phyloP scores from a whole-genome alignment of 2,329 filamentous ascomycete species.

The Verticillium nonalfalfae region DNA sequence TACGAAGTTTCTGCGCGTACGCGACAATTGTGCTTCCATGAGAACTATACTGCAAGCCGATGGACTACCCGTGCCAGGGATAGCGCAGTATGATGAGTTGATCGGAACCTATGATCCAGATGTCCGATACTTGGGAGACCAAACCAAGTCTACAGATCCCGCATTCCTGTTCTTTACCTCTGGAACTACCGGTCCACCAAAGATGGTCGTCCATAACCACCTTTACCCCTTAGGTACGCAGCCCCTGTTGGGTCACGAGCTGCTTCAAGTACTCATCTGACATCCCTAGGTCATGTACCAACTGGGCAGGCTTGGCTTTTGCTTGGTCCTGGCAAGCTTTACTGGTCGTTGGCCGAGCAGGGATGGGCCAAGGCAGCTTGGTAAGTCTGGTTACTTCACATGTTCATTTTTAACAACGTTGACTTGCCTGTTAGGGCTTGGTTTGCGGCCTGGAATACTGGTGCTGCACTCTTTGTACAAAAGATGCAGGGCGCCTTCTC shows the following conservation, averaged over 20 bases:
- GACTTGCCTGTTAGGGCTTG: neutral
- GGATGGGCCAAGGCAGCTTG: constrained; percentile 1
- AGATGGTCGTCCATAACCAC: constrained; percentile 1
- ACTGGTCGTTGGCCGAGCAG: constrained; percentile 1
- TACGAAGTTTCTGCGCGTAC: neutral
- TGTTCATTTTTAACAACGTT: too few species aligned
- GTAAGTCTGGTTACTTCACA: neutral
- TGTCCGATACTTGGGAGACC: neutral
- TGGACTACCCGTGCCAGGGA: neutral
- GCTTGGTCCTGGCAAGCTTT: neutral
- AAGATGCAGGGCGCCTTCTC: neutral
- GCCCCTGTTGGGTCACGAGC: too few species aligned
- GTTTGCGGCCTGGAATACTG: neutral
- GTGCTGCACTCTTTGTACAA: neutral
- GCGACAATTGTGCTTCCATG: neutral
- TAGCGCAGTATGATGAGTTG: neutral
- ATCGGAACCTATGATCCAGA: neutral
- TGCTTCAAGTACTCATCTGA: neutral
- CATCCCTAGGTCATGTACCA: neutral
- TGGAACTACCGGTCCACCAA: neutral
- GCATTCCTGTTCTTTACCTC: neutral
- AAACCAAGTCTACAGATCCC: neutral
- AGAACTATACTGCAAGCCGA: neutral
- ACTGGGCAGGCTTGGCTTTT: neutral
- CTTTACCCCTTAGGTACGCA: neutral